phyloP scores from a whole-genome alignment of 192 early-diverging fungal genomes.

The Backusella tuberculispora region DNA sequence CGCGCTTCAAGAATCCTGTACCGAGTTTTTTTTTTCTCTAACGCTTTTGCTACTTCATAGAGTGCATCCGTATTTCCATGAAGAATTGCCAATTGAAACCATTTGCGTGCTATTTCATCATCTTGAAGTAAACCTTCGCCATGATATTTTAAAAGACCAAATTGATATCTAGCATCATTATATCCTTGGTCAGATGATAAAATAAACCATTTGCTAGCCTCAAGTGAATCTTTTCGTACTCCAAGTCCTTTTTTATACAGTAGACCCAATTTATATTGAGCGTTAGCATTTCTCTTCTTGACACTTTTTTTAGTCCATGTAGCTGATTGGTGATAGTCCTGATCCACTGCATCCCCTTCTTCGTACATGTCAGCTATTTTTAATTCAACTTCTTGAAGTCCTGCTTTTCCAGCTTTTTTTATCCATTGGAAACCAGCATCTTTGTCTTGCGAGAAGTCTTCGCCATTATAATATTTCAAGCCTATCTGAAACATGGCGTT shows the following conservation, averaged over 20 bases:
- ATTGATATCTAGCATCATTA: not conserved
- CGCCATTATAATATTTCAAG: not conserved
- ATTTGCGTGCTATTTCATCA: not conserved
- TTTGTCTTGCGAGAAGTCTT: not conserved
- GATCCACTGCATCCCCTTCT: not conserved
- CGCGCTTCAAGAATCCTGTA: too few relatives aligned
- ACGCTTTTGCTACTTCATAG: not conserved
- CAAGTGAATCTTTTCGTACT: not conserved
- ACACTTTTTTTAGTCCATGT: slow-evolving; percentile 26
- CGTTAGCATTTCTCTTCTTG: slow-evolving; percentile 5
- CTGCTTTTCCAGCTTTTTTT: not conserved
- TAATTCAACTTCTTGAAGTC: not conserved
- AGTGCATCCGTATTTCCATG: not conserved
- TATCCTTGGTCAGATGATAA: not conserved
- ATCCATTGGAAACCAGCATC: not conserved
- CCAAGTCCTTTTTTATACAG: slow-evolving; percentile 11
- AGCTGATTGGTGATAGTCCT: not conserved
- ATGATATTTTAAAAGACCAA: not conserved
- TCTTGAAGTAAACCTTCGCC: not conserved
- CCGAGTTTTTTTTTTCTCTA: not conserved
- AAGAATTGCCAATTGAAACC: not conserved
- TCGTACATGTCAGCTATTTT: not conserved
- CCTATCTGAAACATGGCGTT: not conserved
- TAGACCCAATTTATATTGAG: slow-evolving; percentile 26
- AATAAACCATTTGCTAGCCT: not conserved